phyloP scores from a whole-genome alignment of 192 early-diverging fungal species.

The Coemansia sp. region DNA sequence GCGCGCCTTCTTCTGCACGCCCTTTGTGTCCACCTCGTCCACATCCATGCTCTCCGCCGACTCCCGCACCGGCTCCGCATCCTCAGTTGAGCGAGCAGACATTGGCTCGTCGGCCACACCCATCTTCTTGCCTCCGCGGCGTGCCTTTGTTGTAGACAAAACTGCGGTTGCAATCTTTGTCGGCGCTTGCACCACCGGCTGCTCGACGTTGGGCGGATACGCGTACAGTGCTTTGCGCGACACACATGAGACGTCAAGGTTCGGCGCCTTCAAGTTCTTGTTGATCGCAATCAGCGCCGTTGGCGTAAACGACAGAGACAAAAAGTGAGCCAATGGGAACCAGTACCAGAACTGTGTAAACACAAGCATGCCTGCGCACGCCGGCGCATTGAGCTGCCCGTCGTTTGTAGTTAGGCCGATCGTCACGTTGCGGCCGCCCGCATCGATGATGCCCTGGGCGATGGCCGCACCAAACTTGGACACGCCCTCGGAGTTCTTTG shows the following conservation, averaged over 20 bases:
- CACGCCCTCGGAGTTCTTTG: slow-evolving; percentile 91
- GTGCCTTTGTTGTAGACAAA: slow-evolving; percentile 91
- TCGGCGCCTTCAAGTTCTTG: slow-evolving; percentile 79
- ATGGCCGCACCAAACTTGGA: slow-evolving; percentile 95
- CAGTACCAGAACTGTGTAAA: slow-evolving; percentile 99
- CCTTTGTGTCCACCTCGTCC: slow-evolving; percentile 21
- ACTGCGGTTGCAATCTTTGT: slow-evolving; percentile 85
- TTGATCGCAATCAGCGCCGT: slow-evolving; percentile 96
- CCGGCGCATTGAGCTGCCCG: slow-evolving; percentile 88
- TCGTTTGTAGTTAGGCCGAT: slow-evolving; percentile 87
- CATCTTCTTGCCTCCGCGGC: slow-evolving; percentile 81
- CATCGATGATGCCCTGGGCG: slow-evolving; percentile 97
- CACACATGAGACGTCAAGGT: slow-evolving; percentile 82
- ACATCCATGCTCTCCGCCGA: slow-evolving; percentile 43
- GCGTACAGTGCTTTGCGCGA: slow-evolving; percentile 88
- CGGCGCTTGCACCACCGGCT: slow-evolving; percentile 55
- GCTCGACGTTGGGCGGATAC: slow-evolving; percentile 86
- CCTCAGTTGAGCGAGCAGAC: slow-evolving; percentile 1
- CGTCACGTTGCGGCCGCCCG: slow-evolving; percentile 96
- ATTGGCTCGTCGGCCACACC: slow-evolving; percentile 6
- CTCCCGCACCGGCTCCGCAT: slow-evolving; percentile 2
- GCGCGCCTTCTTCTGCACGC: slow-evolving; percentile 41
- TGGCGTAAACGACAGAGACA: slow-evolving; percentile 91
- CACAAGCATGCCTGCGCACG: slow-evolving; percentile 96
- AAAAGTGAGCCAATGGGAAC: slow-evolving; percentile 96